phyloP scores from a whole-genome alignment of 768 basidiomycete species.

The Boletus reticuloceps region DNA sequence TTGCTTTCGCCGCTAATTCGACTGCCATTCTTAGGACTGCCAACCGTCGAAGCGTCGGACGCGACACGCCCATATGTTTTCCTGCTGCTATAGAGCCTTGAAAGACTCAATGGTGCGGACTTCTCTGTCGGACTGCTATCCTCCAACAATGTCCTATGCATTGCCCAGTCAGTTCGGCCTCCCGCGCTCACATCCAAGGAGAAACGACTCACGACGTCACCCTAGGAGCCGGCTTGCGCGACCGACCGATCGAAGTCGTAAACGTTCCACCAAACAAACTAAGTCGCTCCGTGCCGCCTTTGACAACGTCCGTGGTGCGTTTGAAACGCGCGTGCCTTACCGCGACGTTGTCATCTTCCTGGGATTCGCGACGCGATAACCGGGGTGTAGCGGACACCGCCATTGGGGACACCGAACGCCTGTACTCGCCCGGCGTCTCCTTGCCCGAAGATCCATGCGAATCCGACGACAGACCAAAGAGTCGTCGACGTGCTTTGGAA shows the following conservation, averaged over 20 bases:
- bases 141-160: slow-evolving; percentile 30
- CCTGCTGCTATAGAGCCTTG: slow-evolving; percentile 44
- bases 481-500: slow-evolving; percentile 41
- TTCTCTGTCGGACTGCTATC: slow-evolving; percentile 42
- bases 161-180: not conserved
- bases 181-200: not conserved
- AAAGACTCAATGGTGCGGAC: slow-evolving; percentile 45
- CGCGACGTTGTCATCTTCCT: slow-evolving; percentile 22
- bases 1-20: slow-evolving; percentile 19
- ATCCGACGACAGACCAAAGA: slow-evolving; percentile 59
- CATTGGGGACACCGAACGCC: slow-evolving; percentile 23
- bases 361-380: slow-evolving; percentile 17
- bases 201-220: slow-evolving; percentile 52
- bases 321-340: slow-evolving; percentile 45
- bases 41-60: slow-evolving; percentile 33
- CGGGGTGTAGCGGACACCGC: slow-evolving; percentile 16
- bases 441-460: slow-evolving; percentile 28
- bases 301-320: slow-evolving; percentile 47
- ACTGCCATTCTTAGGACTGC: slow-evolving; percentile 23
- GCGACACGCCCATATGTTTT: slow-evolving; percentile 44
- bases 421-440: slow-evolving; percentile 30
- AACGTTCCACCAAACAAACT: slow-evolving; percentile 81
- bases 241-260: slow-evolving; percentile 57
- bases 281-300: slow-evolving; percentile 50
- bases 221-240: slow-evolving; percentile 79